These are phyloP conservation scores for Entomortierella lignicola DNA, from an alignment of 192 early-diverging fungal genomes.

Conservation along the genomic window DNA sequence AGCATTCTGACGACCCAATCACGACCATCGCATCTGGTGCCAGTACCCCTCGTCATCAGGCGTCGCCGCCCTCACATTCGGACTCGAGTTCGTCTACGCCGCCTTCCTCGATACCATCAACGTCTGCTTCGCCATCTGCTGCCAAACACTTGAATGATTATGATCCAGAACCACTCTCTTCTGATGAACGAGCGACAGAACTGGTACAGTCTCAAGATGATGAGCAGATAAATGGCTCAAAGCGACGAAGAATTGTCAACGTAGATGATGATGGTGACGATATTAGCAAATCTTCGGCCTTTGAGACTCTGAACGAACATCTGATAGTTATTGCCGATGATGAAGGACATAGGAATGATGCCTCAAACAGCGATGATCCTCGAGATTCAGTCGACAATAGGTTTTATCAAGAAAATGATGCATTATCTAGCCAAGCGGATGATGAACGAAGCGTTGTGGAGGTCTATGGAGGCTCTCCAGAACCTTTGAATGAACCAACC, in stretches of 20 bases:
- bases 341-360: background rate
- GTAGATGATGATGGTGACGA: constrained; percentile 10
- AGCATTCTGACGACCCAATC: constrained; percentile 19
- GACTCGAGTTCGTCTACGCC: constrained; percentile 10
- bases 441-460: constrained; percentile 20
- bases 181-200: background rate
- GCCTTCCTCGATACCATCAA: constrained; percentile 21
- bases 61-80: constrained; percentile 17
- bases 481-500: background rate
- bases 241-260: constrained; percentile 14
- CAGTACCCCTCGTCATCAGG: constrained; percentile 25
- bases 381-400: background rate
- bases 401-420: background rate
- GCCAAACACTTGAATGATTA: constrained; percentile 5
- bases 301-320: background rate
- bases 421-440: constrained; percentile 15
- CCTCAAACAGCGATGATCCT: background rate
- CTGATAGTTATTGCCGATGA: constrained; percentile 31
- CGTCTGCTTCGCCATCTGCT: constrained; percentile 9
- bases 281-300: background rate
- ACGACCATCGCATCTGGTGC: constrained; percentile 17
- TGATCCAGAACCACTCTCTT: background rate
- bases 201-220: background rate
- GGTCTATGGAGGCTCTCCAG: constrained; percentile 12
- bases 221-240: background rate